Conservation (phyloP, 108 stramenopile genomes). For the Pseudonitzschia pungens region DNA sequence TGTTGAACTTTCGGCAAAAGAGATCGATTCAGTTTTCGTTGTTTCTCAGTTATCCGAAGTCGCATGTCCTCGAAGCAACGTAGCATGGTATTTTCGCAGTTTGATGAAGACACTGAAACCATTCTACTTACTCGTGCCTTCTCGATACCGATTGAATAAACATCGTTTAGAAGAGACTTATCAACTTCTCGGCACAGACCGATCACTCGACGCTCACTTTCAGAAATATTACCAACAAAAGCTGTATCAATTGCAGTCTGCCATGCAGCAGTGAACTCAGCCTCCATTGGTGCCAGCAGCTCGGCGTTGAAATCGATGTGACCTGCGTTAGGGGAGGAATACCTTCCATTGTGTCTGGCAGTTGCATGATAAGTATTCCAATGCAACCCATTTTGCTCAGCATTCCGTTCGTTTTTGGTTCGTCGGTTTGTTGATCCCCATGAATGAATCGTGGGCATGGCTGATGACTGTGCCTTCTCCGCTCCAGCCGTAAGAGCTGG, state of each 20-base stretch:
- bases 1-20: constrained; percentile 35
- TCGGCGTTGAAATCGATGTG: constrained; percentile 42
- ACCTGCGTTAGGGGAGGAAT: constrained; percentile 31
- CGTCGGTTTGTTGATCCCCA: constrained; percentile 45
- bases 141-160: not conserved
- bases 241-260: constrained; percentile 33
- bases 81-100: constrained; percentile 35
- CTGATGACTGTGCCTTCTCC: constrained; percentile 28
- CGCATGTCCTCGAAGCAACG: constrained; percentile 29
- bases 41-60: not conserved
- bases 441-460: constrained; percentile 38
- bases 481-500: constrained; percentile 34
- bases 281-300: constrained; percentile 45
- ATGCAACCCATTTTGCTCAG: constrained; percentile 16
- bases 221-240: constrained; percentile 14
- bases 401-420: constrained; percentile 1
- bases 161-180: constrained; percentile 14
- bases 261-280: constrained; percentile 42
- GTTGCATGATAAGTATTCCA: constrained; percentile 38
- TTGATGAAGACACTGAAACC: constrained; percentile 22
- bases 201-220: constrained; percentile 23
- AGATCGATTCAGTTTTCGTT: constrained; percentile 42
- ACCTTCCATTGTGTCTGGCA: constrained; percentile 40
- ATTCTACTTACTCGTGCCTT: constrained; percentile 20
- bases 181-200: constrained; percentile 18